Percentiles rank a stretch among this genome's conserved stretches.
Evolutionary conservation across 148 eudicot genomes (phyloP).

Genomic region (Beta vulgaris): DNA sequence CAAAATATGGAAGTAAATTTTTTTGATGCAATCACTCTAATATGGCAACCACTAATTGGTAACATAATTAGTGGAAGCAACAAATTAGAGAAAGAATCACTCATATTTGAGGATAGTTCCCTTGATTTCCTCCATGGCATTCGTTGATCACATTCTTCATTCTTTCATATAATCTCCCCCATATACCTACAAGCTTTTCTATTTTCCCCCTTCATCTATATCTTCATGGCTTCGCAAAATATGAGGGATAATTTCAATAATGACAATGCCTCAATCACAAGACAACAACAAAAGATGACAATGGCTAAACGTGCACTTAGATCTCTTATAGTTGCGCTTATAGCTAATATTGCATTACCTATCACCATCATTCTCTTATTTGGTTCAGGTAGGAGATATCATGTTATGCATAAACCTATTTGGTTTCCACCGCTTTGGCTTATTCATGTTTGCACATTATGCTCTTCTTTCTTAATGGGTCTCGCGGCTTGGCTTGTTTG

Average conservation of each 20-base stretch:
- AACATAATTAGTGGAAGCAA: neutral
- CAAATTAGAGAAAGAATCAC: neutral
- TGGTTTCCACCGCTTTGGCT: constrained; percentile 33
- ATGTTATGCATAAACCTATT: constrained; percentile 11
- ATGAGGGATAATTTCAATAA: neutral
- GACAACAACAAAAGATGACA: constrained; percentile 22
- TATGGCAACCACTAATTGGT: neutral
- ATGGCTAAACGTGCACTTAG: constrained; percentile 31
- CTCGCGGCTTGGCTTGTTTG: constrained; percentile 37
- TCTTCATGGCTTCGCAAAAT: neutral
- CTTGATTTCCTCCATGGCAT: constrained; percentile 26
- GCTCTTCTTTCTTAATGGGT: constrained; percentile 32
- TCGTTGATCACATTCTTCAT: neutral
- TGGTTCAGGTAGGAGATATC: constrained; percentile 28
- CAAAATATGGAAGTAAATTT: too few relatives aligned
- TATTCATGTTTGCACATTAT: constrained; percentile 27
- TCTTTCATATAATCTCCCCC: neutral
- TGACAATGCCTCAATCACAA: neutral
- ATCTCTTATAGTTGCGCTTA: constrained; percentile 18
- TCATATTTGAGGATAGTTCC: neutral
- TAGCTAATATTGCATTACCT: constrained; percentile 27
- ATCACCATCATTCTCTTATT: constrained; percentile 23
- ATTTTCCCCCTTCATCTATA: neutral
- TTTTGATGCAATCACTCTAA: too few relatives aligned
- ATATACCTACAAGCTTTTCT: neutral